Evolutionary conservation across 164 flowering plant genomes (phyloP).

Genomic region (Piper betle): DNA sequence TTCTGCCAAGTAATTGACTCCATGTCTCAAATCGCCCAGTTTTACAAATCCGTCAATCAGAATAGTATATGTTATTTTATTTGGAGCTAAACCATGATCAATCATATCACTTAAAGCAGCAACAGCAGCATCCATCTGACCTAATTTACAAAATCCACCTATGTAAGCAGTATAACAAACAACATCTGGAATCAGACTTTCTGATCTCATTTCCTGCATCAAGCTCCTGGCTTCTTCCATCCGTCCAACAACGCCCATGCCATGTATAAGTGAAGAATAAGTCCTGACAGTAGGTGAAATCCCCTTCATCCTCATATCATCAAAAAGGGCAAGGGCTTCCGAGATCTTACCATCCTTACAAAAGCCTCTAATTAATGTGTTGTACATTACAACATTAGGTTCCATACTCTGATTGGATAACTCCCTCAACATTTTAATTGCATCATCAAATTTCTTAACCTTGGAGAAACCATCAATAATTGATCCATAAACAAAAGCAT

Average conservation of each 20-base stretch:
- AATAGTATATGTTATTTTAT: constrained; percentile 56
- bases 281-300: constrained; percentile 39
- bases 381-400: constrained; percentile 45
- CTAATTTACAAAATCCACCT: constrained; percentile 55
- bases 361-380: constrained; percentile 44
- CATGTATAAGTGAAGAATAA: constrained; percentile 53
- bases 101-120: constrained; percentile 40
- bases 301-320: constrained; percentile 54
- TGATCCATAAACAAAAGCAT: constrained; percentile 35
- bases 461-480: constrained; percentile 63
- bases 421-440: constrained; percentile 30
- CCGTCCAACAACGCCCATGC: constrained; percentile 35
- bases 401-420: constrained; percentile 23
- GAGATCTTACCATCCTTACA: constrained; percentile 35
- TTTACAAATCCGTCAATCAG: constrained; percentile 53
- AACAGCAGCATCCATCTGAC: constrained; percentile 45
- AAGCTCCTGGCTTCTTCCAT: constrained; percentile 36
- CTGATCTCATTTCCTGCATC: constrained; percentile 44
- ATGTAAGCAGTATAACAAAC: constrained; percentile 59
- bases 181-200: constrained; percentile 49
- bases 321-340: constrained; percentile 33
- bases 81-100: constrained; percentile 29
- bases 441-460: constrained; percentile 40
- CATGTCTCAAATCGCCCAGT: constrained; percentile 31
- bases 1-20: constrained; percentile 34